A percentile compares a stretch with the other conserved stretches of the same genome.
Evolutionary conservation across 1,284 basidiomycete genomes (phyloP).

Genomic region (Melanopsichium pennsylvanicum): DNA sequence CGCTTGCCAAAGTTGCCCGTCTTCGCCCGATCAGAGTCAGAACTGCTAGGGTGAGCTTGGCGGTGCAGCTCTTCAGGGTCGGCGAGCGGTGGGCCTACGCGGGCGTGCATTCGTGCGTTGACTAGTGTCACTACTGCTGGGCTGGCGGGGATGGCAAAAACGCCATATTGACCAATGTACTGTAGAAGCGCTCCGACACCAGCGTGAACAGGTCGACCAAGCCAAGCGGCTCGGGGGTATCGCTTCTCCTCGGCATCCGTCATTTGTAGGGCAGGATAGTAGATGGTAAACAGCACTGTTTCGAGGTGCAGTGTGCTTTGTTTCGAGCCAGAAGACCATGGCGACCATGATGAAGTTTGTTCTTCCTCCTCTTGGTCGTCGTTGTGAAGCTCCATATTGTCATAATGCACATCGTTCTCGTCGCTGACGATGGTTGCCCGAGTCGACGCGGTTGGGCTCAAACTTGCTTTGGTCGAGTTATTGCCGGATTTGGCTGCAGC

Average conservation of each 20-base stretch:
- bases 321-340: slow-evolving; percentile 29
- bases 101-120: slow-evolving; percentile 27
- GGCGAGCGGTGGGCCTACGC: slow-evolving; percentile 44
- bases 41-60: slow-evolving; percentile 1
- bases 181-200: slow-evolving; percentile 33
- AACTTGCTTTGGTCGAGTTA: neutral
- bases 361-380: slow-evolving; percentile 10
- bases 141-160: slow-evolving; percentile 36
- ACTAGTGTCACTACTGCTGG: slow-evolving; percentile 45
- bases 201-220: slow-evolving; percentile 48
- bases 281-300: slow-evolving; percentile 58
- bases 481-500: neutral
- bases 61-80: slow-evolving; percentile 34
- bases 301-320: slow-evolving; percentile 51
- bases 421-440: neutral
- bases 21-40: slow-evolving; percentile 9
- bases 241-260: slow-evolving; percentile 14
- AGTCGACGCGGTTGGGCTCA: neutral
- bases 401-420: no score
- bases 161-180: slow-evolving; percentile 59
- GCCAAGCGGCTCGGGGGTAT: slow-evolving; percentile 44
- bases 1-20: slow-evolving; percentile 38
- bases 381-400: no score
- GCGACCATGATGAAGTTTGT: slow-evolving; percentile 17
- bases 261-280: slow-evolving; percentile 43